Base-by-base conservation (phyloP, 345 rosid genomes). In the Litchi chinensis region DNA sequence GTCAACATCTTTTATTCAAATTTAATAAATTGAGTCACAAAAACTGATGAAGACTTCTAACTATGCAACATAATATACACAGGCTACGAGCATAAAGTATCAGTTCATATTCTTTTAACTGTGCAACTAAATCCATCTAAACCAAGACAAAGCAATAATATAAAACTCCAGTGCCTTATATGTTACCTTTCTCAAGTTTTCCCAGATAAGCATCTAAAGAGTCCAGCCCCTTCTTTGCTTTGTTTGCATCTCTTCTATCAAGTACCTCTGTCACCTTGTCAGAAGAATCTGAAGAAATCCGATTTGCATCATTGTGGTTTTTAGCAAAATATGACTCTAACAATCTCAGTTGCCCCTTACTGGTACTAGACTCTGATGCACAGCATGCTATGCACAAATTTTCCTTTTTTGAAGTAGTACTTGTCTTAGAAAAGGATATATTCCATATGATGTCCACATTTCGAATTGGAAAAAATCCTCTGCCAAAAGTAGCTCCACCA, bases 271-370 rank as follows among this genome's bases (percentile, higher is more conserved):
- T 26, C 68, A 15, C 74, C 73, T 74, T 24, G 13, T 72, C 39
- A 46, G 81, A 79, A 80, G 83, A 74, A 41, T 65, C 80, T 37
- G 77, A 67, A 71, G 74, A 59, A 56, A 70, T 52, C 71, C 67
- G 72, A 73, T 50, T 40, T 16, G 37, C 40, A n/a, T 75, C 82
- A 18, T 70, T 74, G 37, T 77, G 78, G 62, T 89, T 85, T 77
- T 93, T 92, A 66, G 85, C 83, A 44, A 93, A 91, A 87, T 95
- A 95, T 63, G 95, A 87, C 81, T 95, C 90, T 70, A 95, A 88
- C 63, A 80, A 77, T 69, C 86, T 82, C 69, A 93, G 74, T 48
- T 89, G 91, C 67, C 76, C 70, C 64, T 85, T 83, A 22, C 68
- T 84, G 44, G 66, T 8, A 76, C 80, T 74, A 15, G 77, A 68